Conservation (phyloP, 345 rosid genomes). For the Hibiscus trionum region DNA sequence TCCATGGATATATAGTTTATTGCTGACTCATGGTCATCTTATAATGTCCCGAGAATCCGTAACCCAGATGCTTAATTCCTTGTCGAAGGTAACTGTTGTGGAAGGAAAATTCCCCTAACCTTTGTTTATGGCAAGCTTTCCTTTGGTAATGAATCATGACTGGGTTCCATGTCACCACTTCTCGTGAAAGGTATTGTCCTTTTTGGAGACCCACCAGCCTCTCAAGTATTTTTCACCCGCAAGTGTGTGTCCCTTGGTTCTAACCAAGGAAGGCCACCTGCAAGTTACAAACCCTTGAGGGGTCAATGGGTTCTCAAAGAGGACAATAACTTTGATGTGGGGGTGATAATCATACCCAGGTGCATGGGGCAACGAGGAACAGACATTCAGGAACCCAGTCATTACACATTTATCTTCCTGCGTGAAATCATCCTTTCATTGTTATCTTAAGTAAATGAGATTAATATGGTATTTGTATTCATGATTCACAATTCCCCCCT, state of each 20-base stretch:
- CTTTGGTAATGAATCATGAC: background rate
- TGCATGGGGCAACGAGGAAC: background rate
- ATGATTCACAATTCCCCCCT: background rate
- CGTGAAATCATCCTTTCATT: background rate
- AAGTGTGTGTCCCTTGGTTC: background rate
- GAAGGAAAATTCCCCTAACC: background rate
- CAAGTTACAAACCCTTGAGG: background rate
- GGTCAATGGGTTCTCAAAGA: background rate
- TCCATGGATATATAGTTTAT: constrained; percentile 73
- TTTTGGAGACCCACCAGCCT: background rate
- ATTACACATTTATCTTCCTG: background rate
- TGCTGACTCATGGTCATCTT: constrained; percentile 58
- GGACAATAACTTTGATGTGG: background rate
- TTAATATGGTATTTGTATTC: background rate
- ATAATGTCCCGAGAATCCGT: constrained; percentile 43
- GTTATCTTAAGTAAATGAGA: background rate
- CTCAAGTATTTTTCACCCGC: background rate
- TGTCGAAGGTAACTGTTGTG: constrained; percentile 44
- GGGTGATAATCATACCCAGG: background rate
- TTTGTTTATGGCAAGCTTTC: background rate
- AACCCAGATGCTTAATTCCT: constrained; percentile 39
- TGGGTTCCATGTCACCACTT: background rate
- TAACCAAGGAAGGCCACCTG: background rate
- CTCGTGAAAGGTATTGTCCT: background rate
- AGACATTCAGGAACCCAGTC: background rate